Evolutionary conservation across 768 basidiomycete genomes (phyloP).

Genomic region (Jaapia argillacea): DNA sequence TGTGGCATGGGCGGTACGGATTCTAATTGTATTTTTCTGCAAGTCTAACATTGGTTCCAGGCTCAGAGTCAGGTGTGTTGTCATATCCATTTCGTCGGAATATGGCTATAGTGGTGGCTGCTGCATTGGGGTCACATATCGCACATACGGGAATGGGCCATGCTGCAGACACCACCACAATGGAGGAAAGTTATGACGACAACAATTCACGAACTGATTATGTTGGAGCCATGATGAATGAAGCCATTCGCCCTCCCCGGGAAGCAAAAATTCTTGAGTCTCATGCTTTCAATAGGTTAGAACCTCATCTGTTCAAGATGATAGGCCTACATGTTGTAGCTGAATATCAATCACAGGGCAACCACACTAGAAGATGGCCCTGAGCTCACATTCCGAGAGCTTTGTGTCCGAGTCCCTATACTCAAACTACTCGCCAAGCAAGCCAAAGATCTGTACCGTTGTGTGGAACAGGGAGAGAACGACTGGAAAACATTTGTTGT

Average conservation of each 20-base stretch:
- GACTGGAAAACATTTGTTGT: background rate
- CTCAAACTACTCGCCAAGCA: background rate
- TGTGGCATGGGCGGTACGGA: background rate
- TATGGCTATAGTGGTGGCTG: background rate
- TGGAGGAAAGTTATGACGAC: too few relatives aligned
- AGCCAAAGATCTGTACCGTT: background rate
- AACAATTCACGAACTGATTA: too few relatives aligned
- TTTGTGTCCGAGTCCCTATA: background rate
- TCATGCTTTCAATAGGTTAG: background rate
- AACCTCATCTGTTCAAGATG: background rate
- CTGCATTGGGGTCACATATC: background rate
- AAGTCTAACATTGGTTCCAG: background rate
- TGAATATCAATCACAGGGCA: background rate
- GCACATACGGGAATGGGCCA: background rate
- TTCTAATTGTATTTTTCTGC: background rate
- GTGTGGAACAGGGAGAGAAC: background rate
- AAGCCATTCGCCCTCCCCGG: too few relatives aligned
- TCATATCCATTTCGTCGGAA: background rate
- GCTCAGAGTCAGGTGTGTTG: background rate
- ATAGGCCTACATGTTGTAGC: background rate
- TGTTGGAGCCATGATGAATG: too few relatives aligned
- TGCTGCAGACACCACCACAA: background rate
- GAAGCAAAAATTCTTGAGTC: background rate
- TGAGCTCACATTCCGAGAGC: background rate
- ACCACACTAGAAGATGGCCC: background rate